Base-by-base conservation (phyloP, 495 filamentous ascomycete species). In the Neurospora hispaniola region DNA sequence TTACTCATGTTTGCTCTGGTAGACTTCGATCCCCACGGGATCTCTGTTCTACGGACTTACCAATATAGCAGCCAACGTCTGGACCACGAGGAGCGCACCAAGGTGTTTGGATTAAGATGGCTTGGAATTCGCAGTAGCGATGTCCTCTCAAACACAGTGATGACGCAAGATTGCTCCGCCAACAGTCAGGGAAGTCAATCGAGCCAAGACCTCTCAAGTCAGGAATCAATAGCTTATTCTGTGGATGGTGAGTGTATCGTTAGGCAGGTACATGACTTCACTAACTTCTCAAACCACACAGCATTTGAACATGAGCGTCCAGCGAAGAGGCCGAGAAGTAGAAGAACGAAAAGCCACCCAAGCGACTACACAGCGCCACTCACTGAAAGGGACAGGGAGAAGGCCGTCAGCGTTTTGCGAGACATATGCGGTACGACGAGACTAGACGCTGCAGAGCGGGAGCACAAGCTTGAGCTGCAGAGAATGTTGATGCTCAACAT, bases 1-100 rank as follows among this genome's bases (percentile, higher is more conserved):
- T 78, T 88, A 1, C 86, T 83, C 0, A 86, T 96, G 39, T 90
- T 88, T 72, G 89, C 84, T 1, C 83, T 98, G 0, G 89, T 94
- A 2, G 96, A 99, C 77, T 92, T 89, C 71, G 95, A 98, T 75
- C 92, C 96, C 1, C 88, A 97, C 74, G 96, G 96, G 0, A 85
- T 99, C 69, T 86, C 87, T 5, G 98, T 99, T 72, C 86, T 96
- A 81, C 90, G 91, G 14, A 96, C 90, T 5, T 98, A 97, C 84
- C 93, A 92, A 75, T 85, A 92, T 74, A 94, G 94, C n/a, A 97
- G 94, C 39, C 82, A 84, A 68, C 85, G 86, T 0, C 86, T 97
- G 5, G 81, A 89, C 0, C 92, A 96, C 76, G 92, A 97, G 74
- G 81, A 83, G 16, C 82, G 83, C 11, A 79, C 91, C 3, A 88